Conservation (phyloP, 306 rosid genomes). For the Ziziphus jujuba region DNA sequence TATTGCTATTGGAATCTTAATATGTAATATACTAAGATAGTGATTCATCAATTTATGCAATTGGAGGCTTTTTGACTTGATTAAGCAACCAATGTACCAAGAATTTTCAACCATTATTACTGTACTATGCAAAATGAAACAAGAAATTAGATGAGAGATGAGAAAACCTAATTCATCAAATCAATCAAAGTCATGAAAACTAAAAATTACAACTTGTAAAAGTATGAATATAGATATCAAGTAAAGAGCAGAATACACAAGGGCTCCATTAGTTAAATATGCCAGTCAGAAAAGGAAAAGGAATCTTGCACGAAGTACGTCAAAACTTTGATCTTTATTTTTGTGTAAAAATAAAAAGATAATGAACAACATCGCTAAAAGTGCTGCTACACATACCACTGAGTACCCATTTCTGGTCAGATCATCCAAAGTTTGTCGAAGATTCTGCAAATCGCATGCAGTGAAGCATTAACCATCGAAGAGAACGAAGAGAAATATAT, state of each 20-base stretch:
- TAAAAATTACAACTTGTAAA: neutral
- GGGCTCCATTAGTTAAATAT: neutral
- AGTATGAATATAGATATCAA: no score
- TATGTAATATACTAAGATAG: neutral
- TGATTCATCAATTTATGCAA: neutral
- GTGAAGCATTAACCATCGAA: slow-evolving; percentile 23
- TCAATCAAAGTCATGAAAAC: neutral
- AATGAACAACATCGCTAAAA: slow-evolving; percentile 3
- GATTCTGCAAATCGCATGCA: slow-evolving; percentile 62
- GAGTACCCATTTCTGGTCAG: slow-evolving; percentile 79
- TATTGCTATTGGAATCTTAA: neutral
- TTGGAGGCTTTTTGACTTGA: neutral
- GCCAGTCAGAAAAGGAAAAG: slow-evolving; percentile 3
- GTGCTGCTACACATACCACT: slow-evolving; percentile 60
- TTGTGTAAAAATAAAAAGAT: neutral
- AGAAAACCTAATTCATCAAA: neutral
- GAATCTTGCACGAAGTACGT: neutral
- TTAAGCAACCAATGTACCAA: no score
- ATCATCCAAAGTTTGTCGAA: slow-evolving; percentile 94
- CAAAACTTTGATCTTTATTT: no score
- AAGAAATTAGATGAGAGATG: neutral
- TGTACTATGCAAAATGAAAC: neutral
- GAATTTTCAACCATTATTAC: neutral
- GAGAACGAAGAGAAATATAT: neutral
- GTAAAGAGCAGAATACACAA: neutral